A percentile compares a stretch with the other conserved stretches of the same genome.
Conservation (phyloP, 306 rosid species). For the Dalbergia oliveri region DNA sequence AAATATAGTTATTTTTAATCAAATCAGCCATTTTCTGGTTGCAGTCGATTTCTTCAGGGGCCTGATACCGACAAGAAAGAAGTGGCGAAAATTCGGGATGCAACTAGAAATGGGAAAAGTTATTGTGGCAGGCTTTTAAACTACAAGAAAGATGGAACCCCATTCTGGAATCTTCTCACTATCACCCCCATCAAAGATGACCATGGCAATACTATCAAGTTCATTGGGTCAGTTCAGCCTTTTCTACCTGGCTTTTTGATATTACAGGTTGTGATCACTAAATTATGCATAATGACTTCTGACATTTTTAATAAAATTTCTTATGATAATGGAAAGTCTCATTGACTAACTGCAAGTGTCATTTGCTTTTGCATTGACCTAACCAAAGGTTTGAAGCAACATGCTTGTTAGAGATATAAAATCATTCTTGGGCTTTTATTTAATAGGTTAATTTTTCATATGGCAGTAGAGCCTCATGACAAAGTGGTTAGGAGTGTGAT, state of each 20-base stretch:
- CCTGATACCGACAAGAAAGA: conserved; percentile 81
- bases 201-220: conserved; percentile 73
- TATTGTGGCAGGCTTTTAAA: conserved; percentile 88
- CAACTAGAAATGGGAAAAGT: conserved; percentile 70
- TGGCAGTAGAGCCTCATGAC: conserved; percentile 6
- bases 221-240: conserved; percentile 76
- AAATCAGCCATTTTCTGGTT: conserved; percentile 39
- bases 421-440: neutral
- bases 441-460: neutral
- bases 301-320: neutral
- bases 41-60: conserved; percentile 99
- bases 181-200: conserved; percentile 85
- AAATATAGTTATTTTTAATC: conserved; percentile 24
- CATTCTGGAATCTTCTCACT: conserved; percentile 98
- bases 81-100: conserved; percentile 82
- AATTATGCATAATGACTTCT: conserved; percentile 11
- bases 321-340: conserved; percentile 12
- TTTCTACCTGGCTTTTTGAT: conserved; percentile 17
- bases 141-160: conserved; percentile 94
- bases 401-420: neutral
- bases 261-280: neutral
- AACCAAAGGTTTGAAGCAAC: conserved; percentile 2
- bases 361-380: conserved; percentile 19
- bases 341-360: conserved; percentile 10
- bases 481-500: neutral